Evolutionary conservation across 2,329 filamentous ascomycete species (phyloP).

Genomic region (Davidsoniella neocaledoniae): DNA sequence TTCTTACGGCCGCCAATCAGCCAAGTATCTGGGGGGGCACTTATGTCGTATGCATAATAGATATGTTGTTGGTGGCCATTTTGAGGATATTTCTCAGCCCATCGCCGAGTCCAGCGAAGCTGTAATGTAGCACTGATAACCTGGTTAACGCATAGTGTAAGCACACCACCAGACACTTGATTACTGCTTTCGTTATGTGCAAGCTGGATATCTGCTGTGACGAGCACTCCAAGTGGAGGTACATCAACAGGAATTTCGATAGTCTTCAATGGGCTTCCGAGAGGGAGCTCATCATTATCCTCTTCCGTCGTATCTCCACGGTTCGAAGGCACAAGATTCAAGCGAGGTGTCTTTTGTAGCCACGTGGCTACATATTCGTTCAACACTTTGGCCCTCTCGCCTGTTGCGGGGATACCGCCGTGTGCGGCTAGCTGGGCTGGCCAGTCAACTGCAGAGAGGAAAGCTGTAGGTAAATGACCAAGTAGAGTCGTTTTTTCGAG

Average conservation of each 20-base stretch:
- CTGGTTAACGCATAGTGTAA: constrained; percentile 43
- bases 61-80: constrained; percentile 13
- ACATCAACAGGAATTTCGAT: constrained; percentile 86
- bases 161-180: constrained; percentile 21
- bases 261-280: constrained; percentile 25
- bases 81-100: constrained; percentile 33
- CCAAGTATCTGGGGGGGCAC: constrained; percentile 60
- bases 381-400: constrained; percentile 13
- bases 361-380: constrained; percentile 22
- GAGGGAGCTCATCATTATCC: constrained; percentile 12
- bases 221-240: constrained; percentile 64
- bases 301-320: not conserved
- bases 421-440: constrained; percentile 1
- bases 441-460: constrained; percentile 13
- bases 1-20: constrained; percentile 68
- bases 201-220: constrained; percentile 55
- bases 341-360: constrained; percentile 17
- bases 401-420: not conserved
- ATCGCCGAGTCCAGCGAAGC: constrained; percentile 44
- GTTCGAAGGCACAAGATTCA: not conserved
- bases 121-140: constrained; percentile 45
- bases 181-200: not conserved
- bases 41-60: constrained; percentile 68
- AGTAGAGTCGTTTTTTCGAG: constrained; percentile 40
- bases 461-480: constrained; percentile 18